phyloP scores from a whole-genome alignment of 2,329 filamentous ascomycete genomes.

The Ramichloridium luteum region DNA sequence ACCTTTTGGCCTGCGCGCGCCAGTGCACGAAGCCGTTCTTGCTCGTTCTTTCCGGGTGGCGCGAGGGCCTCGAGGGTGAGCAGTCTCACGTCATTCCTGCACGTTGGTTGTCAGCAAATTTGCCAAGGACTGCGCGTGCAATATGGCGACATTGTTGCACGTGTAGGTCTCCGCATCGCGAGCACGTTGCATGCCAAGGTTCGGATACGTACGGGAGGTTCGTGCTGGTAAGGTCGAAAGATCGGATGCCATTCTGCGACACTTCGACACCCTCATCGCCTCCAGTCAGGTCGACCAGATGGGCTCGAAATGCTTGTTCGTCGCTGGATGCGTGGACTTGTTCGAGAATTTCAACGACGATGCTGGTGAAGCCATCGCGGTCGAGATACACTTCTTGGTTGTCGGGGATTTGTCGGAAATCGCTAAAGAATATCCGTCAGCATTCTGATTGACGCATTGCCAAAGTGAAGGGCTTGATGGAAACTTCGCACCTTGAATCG shows the following conservation, averaged over 20 bases:
- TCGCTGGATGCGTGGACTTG: conserved; percentile 58
- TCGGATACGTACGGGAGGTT: background rate
- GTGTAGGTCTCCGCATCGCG: conserved; percentile 24
- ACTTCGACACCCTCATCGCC: conserved; percentile 4
- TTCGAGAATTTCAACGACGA: conserved; percentile 85
- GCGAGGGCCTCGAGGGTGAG: background rate
- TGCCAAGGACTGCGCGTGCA: too few species aligned
- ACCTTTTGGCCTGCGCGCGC: conserved; percentile 28
- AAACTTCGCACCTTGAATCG: conserved; percentile 64
- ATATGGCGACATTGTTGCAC: too few species aligned
- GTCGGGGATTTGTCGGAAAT: conserved; percentile 63
- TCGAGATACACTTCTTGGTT: conserved; percentile 92
- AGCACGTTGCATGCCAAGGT: conserved; percentile 42
- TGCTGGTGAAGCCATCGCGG: conserved; percentile 65
- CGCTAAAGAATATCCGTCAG: conserved; percentile 32
- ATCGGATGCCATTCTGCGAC: background rate
- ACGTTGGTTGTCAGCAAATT: too few species aligned
- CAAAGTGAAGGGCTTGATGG: too few species aligned
- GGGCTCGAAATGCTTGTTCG: conserved; percentile 46
- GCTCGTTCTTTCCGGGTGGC: background rate
- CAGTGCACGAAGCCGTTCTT: conserved; percentile 46
- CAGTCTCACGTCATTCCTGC: background rate
- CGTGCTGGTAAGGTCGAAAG: background rate
- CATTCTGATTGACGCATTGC: too few species aligned
- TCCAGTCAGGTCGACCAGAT: conserved; percentile 37